Base-by-base conservation (phyloP, 2,329 filamentous ascomycete species). In the Fusarium equiseti region DNA sequence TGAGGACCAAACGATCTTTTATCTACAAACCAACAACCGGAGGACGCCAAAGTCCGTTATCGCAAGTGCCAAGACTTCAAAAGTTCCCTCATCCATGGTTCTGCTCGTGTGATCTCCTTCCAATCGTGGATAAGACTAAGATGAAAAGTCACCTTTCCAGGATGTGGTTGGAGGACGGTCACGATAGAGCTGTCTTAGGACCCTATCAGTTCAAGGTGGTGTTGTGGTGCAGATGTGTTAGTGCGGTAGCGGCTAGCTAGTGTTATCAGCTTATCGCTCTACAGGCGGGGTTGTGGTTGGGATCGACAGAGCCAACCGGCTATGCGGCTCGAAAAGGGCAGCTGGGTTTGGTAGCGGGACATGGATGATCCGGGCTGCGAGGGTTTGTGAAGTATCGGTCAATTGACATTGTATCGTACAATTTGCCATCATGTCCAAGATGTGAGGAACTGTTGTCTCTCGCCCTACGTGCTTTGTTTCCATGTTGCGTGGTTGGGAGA, bases 41-140 rank as follows among this genome's bases (percentile, higher is more conserved):
- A 68, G 49, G 13, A 46, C 60, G 42, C 48, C 50, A 38, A 32
- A 56, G 42, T 61, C 66, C 66, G 60, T 66, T 66, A 66, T 69
- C 60, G 44, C 48, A 43, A 27, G 24, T 53, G 60, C 55, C 51
- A 69, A 69, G 66, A 35, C 26, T 45, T 51, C 60, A 69, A 70
- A 69, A 57, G 64, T 69, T 51, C 66, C 60, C 27, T 16, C 9
- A 15, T 57, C 50, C 45, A 40, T 65, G 27, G 22, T 18, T 40
- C 42, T 60, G 29, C 38, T 67, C 63, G 57, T 12, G 63, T 67
- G 57, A 40, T 59, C 66, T 69, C 65, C 65, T 69, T 60, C 66
- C 59, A 51, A 61, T 60, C 63, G 54, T 60, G 31, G 59, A 44
- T 12, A 69, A 57, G 24, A 26, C 24, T 6, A 26, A 26, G 24